These are phyloP conservation scores for Pleodorina starrii DNA, from an alignment of 139 green algal species.

Conservation along the genomic window DNA sequence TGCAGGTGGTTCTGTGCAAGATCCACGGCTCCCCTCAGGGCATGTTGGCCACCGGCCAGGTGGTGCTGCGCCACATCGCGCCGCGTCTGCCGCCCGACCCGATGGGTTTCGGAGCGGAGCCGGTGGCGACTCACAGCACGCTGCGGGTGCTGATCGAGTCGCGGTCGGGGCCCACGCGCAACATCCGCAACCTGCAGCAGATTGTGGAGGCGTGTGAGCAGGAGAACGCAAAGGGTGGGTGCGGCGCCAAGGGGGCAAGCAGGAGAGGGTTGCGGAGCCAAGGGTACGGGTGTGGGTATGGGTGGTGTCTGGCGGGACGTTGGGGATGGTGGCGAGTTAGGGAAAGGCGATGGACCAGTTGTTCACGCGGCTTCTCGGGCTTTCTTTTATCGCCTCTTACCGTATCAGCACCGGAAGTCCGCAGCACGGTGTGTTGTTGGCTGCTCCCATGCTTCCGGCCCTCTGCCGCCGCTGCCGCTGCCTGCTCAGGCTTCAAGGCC, in stretches of 20 bases:
- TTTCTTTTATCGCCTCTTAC: no score
- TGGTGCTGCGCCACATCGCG: neutral
- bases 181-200: conserved; percentile 13
- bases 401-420: no score
- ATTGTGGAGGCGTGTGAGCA: neutral
- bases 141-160: conserved; percentile 36
- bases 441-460: no score
- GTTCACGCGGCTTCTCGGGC: no score
- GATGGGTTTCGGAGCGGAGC: neutral
- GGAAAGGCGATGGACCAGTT: no score
- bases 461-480: no score
- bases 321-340: no score
- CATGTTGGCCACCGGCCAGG: neutral
- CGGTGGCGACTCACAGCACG: neutral
- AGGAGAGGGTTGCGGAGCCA: neutral
- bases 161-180: neutral
- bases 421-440: no score
- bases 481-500: conserved; percentile 3
- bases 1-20: conserved; percentile 40
- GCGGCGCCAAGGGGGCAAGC: no score
- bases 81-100: neutral
- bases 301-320: no score
- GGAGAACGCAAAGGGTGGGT: neutral
- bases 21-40: conserved; percentile 30
- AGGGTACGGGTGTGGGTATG: neutral